phyloP scores from a whole-genome alignment of 768 basidiomycete species.

The Hebeloma cylindrosporum region DNA sequence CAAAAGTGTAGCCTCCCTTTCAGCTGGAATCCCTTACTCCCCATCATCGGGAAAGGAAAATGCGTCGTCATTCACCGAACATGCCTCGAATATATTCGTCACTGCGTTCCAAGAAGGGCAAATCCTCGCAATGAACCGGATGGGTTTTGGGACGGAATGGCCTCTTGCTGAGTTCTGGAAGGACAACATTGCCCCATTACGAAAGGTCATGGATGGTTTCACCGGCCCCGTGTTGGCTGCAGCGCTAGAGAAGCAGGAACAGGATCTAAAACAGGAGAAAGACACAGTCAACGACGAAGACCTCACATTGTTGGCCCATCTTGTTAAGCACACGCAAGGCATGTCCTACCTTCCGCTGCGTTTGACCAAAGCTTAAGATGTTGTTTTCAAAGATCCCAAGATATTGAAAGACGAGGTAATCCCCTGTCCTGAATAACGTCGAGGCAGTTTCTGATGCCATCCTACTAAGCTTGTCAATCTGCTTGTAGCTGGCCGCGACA shows the following conservation, averaged over 20 bases:
- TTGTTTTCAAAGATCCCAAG: slow-evolving; percentile 13
- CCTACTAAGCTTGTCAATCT: slow-evolving; percentile 44
- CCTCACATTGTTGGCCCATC: slow-evolving; percentile 44
- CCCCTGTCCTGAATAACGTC: not conserved
- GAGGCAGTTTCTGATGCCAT: not conserved
- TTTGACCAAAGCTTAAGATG: not conserved
- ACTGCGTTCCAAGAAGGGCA: slow-evolving; percentile 50
- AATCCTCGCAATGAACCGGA: slow-evolving; percentile 33
- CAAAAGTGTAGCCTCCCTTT: slow-evolving; percentile 48
- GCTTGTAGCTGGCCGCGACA: slow-evolving; percentile 52
- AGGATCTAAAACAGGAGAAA: slow-evolving; percentile 16
- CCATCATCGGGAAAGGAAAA: slow-evolving; percentile 13
- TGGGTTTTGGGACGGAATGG: slow-evolving; percentile 41
- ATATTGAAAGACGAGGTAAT: slow-evolving; percentile 22
- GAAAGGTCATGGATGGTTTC: slow-evolving; percentile 43
- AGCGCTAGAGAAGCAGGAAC: slow-evolving; percentile 20
- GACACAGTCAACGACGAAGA: slow-evolving; percentile 30
- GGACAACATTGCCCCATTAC: slow-evolving; percentile 39
- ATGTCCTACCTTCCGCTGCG: slow-evolving; percentile 1
- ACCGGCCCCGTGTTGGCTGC: slow-evolving; percentile 44
- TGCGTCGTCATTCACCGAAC: slow-evolving; percentile 6
- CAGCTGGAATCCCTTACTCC: slow-evolving; percentile 50
- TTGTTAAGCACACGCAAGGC: slow-evolving; percentile 52
- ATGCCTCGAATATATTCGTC: slow-evolving; percentile 37
- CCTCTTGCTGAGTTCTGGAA: slow-evolving; percentile 49